Percentiles rank a stretch among this genome's conserved stretches.
phyloP scores from a whole-genome alignment of 2,329 filamentous ascomycete genomes.

The Stylonectria norvegica region DNA sequence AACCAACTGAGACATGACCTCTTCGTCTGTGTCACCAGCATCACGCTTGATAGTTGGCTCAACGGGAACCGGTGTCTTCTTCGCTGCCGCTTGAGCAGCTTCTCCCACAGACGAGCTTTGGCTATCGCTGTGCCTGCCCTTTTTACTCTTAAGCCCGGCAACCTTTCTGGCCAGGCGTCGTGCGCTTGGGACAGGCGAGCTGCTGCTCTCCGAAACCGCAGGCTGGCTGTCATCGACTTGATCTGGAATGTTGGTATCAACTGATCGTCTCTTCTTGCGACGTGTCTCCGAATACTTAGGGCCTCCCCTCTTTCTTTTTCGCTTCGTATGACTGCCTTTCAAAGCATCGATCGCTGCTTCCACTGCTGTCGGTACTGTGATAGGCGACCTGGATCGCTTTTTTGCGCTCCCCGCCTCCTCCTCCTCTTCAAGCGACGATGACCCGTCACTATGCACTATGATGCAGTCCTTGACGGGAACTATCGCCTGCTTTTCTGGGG shows the following conservation, averaged over 20 bases:
- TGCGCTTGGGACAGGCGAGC: conserved; percentile 16
- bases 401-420: conserved; percentile 6
- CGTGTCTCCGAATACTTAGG: conserved; percentile 18
- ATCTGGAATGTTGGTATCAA: conserved; percentile 11
- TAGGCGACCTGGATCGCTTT: conserved; percentile 11
- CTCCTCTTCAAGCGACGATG: conserved; percentile 16
- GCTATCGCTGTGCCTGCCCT: conserved; percentile 6
- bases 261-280: conserved; percentile 31
- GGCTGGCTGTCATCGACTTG: conserved; percentile 19
- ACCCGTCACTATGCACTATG: conserved; percentile 19
- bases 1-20: conserved; percentile 40
- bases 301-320: conserved; percentile 32
- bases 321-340: conserved; percentile 14
- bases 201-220: conserved; percentile 12
- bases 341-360: conserved; percentile 7
- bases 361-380: conserved; percentile 26
- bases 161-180: conserved; percentile 25
- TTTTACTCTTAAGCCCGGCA: conserved; percentile 17
- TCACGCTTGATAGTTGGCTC: conserved; percentile 16
- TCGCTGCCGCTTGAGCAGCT: conserved; percentile 2
- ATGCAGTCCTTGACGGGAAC: conserved; percentile 16
- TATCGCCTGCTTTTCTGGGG: conserved; percentile 9
- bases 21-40: conserved; percentile 38
- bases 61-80: conserved; percentile 2
- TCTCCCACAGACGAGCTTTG: conserved; percentile 13